Conservation (phyloP, 1,139 yeast species). For the Wickerhamiella infanticola region DNA sequence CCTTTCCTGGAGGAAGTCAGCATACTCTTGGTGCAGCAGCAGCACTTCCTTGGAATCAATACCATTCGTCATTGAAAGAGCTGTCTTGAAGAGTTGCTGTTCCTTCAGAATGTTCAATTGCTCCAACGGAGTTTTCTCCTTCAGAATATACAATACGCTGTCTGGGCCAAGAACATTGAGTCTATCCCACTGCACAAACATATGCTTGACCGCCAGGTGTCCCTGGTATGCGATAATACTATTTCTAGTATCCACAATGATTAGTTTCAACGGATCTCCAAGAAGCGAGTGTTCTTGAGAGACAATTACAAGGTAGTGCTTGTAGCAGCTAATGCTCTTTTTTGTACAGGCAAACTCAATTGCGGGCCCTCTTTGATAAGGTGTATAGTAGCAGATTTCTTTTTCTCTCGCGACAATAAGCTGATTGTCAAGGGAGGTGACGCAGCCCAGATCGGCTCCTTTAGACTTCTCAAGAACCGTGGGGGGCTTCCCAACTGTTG, state of each 20-base stretch:
- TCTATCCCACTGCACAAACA: constrained; percentile 40
- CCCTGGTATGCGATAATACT: constrained; percentile 58
- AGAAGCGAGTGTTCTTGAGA: constrained; percentile 9
- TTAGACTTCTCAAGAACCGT: constrained; percentile 40
- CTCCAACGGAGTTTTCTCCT: constrained; percentile 48
- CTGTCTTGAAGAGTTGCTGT: constrained; percentile 57
- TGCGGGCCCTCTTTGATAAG: constrained; percentile 40
- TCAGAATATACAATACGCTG: constrained; percentile 55
- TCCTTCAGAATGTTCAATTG: constrained; percentile 59
- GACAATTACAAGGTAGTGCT: constrained; percentile 37
- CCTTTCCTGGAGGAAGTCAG: constrained; percentile 51
- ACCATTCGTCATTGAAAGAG: constrained; percentile 48
- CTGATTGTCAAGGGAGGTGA: constrained; percentile 17
- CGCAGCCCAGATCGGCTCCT: constrained; percentile 64
- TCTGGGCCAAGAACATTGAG: constrained; percentile 53
- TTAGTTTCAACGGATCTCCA: constrained; percentile 30
- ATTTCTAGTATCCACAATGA: constrained; percentile 53
- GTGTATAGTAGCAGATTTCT: constrained; percentile 38
- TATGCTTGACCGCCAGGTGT: constrained; percentile 43
- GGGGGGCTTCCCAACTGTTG: constrained; percentile 60
- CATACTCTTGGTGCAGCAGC: constrained; percentile 49
- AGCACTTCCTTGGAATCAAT: constrained; percentile 28
- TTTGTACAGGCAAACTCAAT: constrained; percentile 47
- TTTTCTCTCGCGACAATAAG: constrained; percentile 38
- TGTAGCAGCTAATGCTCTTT: constrained; percentile 33